Evolutionary conservation across 768 basidiomycete species (phyloP), one percentile per base, ranked within the genome.

Genomic region (Psilocybe cubensis): DNA sequence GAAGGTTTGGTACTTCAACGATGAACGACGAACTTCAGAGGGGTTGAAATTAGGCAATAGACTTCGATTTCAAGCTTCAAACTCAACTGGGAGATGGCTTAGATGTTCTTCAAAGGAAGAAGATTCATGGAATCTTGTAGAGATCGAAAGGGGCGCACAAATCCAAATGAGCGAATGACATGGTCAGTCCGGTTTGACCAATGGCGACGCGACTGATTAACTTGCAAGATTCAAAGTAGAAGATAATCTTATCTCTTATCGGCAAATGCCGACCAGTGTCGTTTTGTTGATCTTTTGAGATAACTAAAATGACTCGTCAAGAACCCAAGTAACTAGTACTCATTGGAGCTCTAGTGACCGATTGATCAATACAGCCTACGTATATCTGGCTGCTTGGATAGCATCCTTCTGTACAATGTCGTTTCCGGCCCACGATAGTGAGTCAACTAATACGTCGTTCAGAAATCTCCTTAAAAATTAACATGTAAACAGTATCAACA

Each of bases 391-490:
- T 40, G 40, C 41, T 49, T 27, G 48, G 40, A 45, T 7, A 38
- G 21, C 31, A 14, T 25, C 44, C 20, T 20, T 45, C 23, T 8
- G 14, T 24, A 55, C 45, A 41, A 59, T 59, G 58, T 23, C 54
- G 18, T 59, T 59, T 29, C 43, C 58, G 23, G 23, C 48, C 7
- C 90, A 92, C 75, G 87, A 91, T 67, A 84, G 90, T 92, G 56
- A 61, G 88, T 77, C 42, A 24, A n/a, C 23, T 21, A 51, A 47
- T 60, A 63, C 43, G 56, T 58, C 45, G 29, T 40, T 33, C 51
- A 31, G 55, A 29, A 52, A n/a, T 51, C n/a, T 23, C 1, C 40
- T 25, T 43, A 51, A 52, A 54, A 27, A 52, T 47, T 47, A 28
- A 60, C 28, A 58, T 57, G 38, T 60, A 17, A 31, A 3, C 58